Percentiles rank a stretch among this genome's conserved stretches.
Conservation (phyloP, 768 basidiomycete species). For the Lactarius sanguifluus region DNA sequence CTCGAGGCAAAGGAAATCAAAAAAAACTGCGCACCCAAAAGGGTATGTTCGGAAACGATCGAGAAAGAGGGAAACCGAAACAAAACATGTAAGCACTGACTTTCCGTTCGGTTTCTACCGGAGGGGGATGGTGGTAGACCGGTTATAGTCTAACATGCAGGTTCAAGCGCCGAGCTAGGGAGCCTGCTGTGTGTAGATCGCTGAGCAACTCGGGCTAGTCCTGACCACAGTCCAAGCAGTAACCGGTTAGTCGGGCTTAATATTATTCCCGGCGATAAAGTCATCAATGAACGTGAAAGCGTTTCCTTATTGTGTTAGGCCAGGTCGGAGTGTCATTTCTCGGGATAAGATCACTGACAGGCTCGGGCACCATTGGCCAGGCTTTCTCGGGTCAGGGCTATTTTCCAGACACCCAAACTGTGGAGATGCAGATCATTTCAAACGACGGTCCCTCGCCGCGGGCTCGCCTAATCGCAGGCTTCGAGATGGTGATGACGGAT, state of each 20-base stretch:
- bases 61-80: slow-evolving; percentile 11
- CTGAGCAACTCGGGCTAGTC: background rate
- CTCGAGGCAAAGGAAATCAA: background rate
- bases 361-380: slow-evolving; percentile 21
- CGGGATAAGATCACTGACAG: slow-evolving; percentile 12
- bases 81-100: slow-evolving; percentile 4
- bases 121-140: background rate
- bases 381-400: slow-evolving; percentile 18
- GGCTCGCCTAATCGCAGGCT: slow-evolving; percentile 31
- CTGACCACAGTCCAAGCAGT: slow-evolving; percentile 5
- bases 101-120: slow-evolving; percentile 17
- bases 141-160: slow-evolving; percentile 1
- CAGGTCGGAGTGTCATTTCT: slow-evolving; percentile 27
- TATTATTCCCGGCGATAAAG: slow-evolving; percentile 15
- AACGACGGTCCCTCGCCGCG: slow-evolving; percentile 24
- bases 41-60: slow-evolving; percentile 25
- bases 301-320: slow-evolving; percentile 28
- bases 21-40: background rate
- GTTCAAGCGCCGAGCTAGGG: slow-evolving; percentile 4
- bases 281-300: slow-evolving; percentile 20
- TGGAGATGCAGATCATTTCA: slow-evolving; percentile 29
- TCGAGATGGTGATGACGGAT: slow-evolving; percentile 30
- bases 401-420: slow-evolving; percentile 22
- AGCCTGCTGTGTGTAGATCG: background rate
- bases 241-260: background rate